These are phyloP conservation scores for Gymnopilus dilepis DNA, from an alignment of 768 basidiomycete genomes.

Conservation along the genomic window DNA sequence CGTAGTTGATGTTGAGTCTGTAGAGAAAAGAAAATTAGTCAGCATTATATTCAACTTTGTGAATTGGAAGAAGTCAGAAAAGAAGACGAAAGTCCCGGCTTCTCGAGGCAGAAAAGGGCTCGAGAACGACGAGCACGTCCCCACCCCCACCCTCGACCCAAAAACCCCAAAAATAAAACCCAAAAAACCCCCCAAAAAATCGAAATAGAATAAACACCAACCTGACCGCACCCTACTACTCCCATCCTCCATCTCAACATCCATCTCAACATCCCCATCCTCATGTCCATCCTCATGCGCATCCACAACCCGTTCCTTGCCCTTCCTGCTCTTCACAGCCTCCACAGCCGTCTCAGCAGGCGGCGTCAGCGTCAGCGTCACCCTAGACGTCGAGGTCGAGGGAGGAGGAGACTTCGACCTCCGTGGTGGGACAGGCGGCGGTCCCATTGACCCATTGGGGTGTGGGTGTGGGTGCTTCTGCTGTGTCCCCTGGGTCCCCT, in stretches of 20 bases:
- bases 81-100: not conserved
- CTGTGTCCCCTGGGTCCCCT: not conserved
- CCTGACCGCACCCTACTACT: constrained; percentile 1
- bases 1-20: too few species aligned
- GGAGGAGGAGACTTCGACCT: not conserved
- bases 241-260: constrained; percentile 7
- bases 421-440: not conserved
- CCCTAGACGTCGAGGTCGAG: too few species aligned
- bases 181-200: not conserved
- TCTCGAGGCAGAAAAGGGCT: too few species aligned
- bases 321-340: constrained; percentile 18
- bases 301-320: constrained; percentile 21
- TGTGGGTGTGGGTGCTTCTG: not conserved
- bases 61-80: not conserved
- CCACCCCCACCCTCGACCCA: not conserved
- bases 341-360: not conserved
- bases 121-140: too few species aligned
- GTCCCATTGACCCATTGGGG: not conserved
- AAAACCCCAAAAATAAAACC: constrained; percentile 3
- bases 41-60: not conserved
- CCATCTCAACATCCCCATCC: constrained; percentile 19
- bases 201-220: not conserved
- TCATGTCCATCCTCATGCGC: constrained; percentile 15
- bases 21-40: too few species aligned
- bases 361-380: too few species aligned